These are phyloP conservation scores for Leccinum fuscescens DNA, from an alignment of 1,284 basidiomycete species.

Conservation along the genomic window DNA sequence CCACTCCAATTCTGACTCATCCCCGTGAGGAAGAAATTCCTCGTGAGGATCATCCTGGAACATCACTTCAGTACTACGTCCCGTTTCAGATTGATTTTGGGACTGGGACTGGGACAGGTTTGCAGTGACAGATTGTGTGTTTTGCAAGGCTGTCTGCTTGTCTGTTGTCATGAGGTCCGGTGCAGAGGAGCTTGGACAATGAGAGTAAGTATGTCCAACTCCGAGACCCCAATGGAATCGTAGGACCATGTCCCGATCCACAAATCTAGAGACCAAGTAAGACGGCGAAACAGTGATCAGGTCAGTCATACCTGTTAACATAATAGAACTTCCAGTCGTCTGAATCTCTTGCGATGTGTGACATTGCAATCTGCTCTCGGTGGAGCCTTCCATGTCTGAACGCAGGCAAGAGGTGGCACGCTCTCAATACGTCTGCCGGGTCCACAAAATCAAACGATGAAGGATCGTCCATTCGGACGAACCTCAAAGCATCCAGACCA, in stretches of 20 bases:
- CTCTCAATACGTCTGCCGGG: background rate
- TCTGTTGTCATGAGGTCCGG: background rate
- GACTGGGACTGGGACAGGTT: no score
- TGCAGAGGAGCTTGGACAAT: background rate
- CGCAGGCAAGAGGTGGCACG: background rate
- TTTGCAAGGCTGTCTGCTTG: no score
- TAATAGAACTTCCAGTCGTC: conserved; percentile 1
- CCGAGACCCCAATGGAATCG: conserved; percentile 8
- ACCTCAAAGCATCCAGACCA: background rate
- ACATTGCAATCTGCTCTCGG: background rate
- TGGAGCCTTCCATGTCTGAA: background rate
- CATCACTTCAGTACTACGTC: no score
- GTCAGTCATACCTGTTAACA: background rate
- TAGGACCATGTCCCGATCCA: conserved; percentile 11
- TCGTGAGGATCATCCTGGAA: no score
- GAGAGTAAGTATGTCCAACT: conserved; percentile 2
- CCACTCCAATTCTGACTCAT: no score
- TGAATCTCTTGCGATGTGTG: background rate
- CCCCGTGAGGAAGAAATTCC: no score
- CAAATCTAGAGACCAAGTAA: conserved; percentile 4
- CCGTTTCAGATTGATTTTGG: no score
- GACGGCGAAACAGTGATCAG: background rate
- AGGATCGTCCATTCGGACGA: background rate
- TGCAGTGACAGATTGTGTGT: no score
- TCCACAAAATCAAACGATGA: background rate